phyloP scores from a whole-genome alignment of 2,329 filamentous ascomycete species.

The Drechslera avenae region DNA sequence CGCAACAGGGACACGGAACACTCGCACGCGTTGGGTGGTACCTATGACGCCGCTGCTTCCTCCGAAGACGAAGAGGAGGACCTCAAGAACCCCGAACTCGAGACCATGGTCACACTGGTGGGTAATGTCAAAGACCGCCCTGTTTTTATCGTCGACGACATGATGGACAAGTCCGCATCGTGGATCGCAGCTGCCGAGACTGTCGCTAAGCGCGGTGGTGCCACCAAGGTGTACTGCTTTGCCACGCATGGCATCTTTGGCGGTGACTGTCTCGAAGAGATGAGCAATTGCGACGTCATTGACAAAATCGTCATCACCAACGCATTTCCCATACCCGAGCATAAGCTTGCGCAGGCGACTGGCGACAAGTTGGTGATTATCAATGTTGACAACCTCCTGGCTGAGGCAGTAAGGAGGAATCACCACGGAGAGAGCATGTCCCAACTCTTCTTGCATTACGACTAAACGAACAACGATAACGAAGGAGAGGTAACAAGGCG shows the following conservation, averaged over 20 bases:
- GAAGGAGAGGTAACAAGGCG: slow-evolving; percentile 13
- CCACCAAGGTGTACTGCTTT: slow-evolving; percentile 96
- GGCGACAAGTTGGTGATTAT: slow-evolving; percentile 82
- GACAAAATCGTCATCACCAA: slow-evolving; percentile 95
- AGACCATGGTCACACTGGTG: slow-evolving; percentile 97
- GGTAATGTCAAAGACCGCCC: slow-evolving; percentile 87
- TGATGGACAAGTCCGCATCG: slow-evolving; percentile 96
- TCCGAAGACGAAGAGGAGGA: slow-evolving; percentile 94
- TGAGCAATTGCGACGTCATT: slow-evolving; percentile 92
- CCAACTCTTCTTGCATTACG: slow-evolving; percentile 55
- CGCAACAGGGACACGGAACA: slow-evolving; percentile 51
- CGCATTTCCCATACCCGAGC: slow-evolving; percentile 86
- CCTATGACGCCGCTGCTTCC: slow-evolving; percentile 78
- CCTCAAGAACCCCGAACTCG: slow-evolving; percentile 77
- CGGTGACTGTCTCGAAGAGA: slow-evolving; percentile 83
- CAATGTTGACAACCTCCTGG: slow-evolving; percentile 83
- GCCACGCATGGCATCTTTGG: slow-evolving; percentile 96
- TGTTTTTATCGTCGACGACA: slow-evolving; percentile 96
- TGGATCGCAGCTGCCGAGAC: slow-evolving; percentile 98
- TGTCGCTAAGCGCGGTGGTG: slow-evolving; percentile 87
- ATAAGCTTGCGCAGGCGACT: slow-evolving; percentile 66
- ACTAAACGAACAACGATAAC: slow-evolving; percentile 25
- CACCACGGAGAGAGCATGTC: slow-evolving; percentile 89
- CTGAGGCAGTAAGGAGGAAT: slow-evolving; percentile 92
- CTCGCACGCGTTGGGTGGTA: slow-evolving; percentile 78